Percentiles rank a stretch among this genome's conserved stretches.
phyloP scores from a whole-genome alignment of 768 basidiomycete genomes.

The Tephrocybe rancida region DNA sequence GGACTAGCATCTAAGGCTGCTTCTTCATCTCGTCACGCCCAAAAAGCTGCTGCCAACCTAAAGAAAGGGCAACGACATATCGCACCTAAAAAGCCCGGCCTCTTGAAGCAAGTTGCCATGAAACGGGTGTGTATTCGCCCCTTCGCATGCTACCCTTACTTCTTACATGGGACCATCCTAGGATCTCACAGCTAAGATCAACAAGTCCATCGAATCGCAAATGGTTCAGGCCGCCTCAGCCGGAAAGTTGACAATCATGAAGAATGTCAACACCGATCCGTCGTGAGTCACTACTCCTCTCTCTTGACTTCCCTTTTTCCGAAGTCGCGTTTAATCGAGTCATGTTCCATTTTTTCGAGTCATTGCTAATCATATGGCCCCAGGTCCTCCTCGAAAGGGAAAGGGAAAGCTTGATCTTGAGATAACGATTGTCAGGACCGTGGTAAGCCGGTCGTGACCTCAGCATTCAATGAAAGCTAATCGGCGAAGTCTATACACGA shows the following conservation, averaged over 20 bases:
- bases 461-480: not conserved
- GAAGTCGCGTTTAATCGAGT: not conserved
- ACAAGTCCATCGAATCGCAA: slow-evolving; percentile 88
- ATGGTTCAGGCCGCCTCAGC: slow-evolving; percentile 88
- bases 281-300: slow-evolving; percentile 26
- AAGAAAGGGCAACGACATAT: slow-evolving; percentile 82
- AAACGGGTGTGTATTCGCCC: slow-evolving; percentile 57
- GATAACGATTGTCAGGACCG: not conserved
- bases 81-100: slow-evolving; percentile 77
- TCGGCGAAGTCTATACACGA: not conserved
- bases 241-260: slow-evolving; percentile 94
- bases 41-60: slow-evolving; percentile 66
- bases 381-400: slow-evolving; percentile 20
- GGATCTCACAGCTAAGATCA: slow-evolving; percentile 89
- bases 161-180: slow-evolving; percentile 29
- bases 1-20: slow-evolving; percentile 60
- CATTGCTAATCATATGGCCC: not conserved
- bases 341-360: not conserved
- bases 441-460: too few species aligned
- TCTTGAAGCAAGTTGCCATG: slow-evolving; percentile 76
- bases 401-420: slow-evolving; percentile 16
- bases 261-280: slow-evolving; percentile 52
- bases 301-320: not conserved
- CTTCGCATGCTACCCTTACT: not conserved
- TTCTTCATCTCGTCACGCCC: slow-evolving; percentile 55